phyloP scores from a whole-genome alignment of 1,284 basidiomycete species.

The Ceratobasidium sp. region DNA sequence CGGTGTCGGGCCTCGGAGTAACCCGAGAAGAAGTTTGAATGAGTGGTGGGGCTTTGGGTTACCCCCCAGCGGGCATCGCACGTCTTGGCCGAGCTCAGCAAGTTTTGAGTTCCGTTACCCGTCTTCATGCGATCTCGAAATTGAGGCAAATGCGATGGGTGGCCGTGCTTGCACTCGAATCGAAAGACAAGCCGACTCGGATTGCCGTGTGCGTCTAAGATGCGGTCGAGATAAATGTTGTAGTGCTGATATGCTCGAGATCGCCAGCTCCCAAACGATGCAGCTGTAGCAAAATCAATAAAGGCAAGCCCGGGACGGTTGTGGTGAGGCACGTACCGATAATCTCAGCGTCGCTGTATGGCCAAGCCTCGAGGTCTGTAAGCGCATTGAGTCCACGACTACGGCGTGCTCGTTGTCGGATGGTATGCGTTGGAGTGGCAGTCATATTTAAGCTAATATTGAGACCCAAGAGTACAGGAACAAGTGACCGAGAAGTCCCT shows the following conservation, averaged over 20 bases:
- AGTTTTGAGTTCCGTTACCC: slow-evolving; percentile 33
- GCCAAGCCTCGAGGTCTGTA: background rate
- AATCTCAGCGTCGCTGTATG: background rate
- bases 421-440: too few relatives aligned
- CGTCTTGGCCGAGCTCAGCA: background rate
- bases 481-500: too few relatives aligned
- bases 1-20: slow-evolving; percentile 19
- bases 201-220: background rate
- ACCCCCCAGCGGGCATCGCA: slow-evolving; percentile 16
- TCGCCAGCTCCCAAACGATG: background rate
- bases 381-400: background rate
- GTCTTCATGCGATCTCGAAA: background rate
- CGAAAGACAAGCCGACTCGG: background rate
- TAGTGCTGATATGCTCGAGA: background rate
- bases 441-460: too few relatives aligned
- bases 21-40: background rate
- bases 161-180: background rate
- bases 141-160: background rate
- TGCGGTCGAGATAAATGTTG: background rate
- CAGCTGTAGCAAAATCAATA: background rate
- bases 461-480: too few relatives aligned
- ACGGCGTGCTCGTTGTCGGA: background rate
- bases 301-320: too few relatives aligned
- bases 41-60: background rate
- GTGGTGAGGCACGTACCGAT: background rate